Evolutionary conservation across 768 basidiomycete genomes (phyloP).

Genomic region (Rhizopogon roseolus): DNA sequence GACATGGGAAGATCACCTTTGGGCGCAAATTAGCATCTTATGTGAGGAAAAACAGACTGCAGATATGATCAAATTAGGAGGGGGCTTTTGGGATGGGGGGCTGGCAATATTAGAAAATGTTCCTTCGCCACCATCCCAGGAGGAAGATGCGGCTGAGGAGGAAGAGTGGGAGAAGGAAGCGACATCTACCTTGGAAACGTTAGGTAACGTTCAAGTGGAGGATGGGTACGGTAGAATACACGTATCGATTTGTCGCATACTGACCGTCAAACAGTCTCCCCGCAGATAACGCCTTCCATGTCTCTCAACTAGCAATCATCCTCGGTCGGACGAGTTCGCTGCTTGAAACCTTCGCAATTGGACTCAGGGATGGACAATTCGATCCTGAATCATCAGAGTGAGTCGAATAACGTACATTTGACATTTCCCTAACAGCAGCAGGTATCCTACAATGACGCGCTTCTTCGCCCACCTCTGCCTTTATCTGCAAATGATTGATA

Average conservation of each 20-base stretch:
- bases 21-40: slow-evolving; percentile 81
- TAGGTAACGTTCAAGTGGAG: slow-evolving; percentile 53
- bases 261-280: slow-evolving; percentile 36
- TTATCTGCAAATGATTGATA: slow-evolving; percentile 78
- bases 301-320: slow-evolving; percentile 77
- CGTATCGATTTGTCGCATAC: not conserved
- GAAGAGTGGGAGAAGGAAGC: slow-evolving; percentile 69
- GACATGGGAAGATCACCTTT: slow-evolving; percentile 94
- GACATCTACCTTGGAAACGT: slow-evolving; percentile 44
- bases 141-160: slow-evolving; percentile 35
- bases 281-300: slow-evolving; percentile 74
- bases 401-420: slow-evolving; percentile 15
- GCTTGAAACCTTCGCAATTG: slow-evolving; percentile 62
- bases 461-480: slow-evolving; percentile 95
- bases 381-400: slow-evolving; percentile 51
- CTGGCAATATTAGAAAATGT: slow-evolving; percentile 39
- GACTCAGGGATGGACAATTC: slow-evolving; percentile 49
- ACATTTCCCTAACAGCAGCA: slow-evolving; percentile 22
- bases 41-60: slow-evolving; percentile 77
- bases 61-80: slow-evolving; percentile 58
- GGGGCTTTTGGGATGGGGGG: slow-evolving; percentile 80
- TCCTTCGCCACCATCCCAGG: slow-evolving; percentile 18
- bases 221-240: slow-evolving; percentile 49
- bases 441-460: slow-evolving; percentile 69
- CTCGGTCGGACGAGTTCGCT: slow-evolving; percentile 63